Evolutionary conservation across 345 rosid species (phyloP).

Genomic region (Chamaenerion angustifolium): DNA sequence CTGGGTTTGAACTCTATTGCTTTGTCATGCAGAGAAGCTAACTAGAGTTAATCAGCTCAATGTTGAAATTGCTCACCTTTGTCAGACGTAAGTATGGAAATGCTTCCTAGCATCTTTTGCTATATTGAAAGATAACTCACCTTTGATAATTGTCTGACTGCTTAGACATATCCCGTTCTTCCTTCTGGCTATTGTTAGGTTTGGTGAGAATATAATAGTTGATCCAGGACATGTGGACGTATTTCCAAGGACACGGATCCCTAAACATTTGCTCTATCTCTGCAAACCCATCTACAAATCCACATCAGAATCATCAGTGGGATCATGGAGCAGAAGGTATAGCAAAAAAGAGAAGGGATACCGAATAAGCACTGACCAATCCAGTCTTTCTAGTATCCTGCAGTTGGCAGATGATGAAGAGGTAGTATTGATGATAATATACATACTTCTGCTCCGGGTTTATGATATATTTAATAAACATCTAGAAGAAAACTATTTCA

Average conservation of each 20-base stretch:
- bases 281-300: conserved; percentile 36
- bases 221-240: conserved; percentile 83
- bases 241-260: conserved; percentile 60
- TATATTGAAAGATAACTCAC: conserved; percentile 2
- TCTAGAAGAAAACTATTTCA: too few species aligned
- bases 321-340: conserved; percentile 22
- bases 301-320: conserved; percentile 19
- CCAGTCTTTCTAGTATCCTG: conserved; percentile 45
- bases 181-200: conserved; percentile 29
- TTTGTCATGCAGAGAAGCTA: conserved; percentile 51
- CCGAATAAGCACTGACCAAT: conserved; percentile 50
- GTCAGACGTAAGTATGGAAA: conserved; percentile 52
- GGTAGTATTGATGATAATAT: conserved; percentile 22
- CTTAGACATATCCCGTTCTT: conserved; percentile 9
- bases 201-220: conserved; percentile 50
- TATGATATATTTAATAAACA: too few species aligned
- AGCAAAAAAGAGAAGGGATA: conserved; percentile 43
- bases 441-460: too few species aligned
- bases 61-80: conserved; percentile 41
- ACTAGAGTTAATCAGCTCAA: conserved; percentile 65
- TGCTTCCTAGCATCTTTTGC: not conserved
- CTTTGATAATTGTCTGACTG: conserved; percentile 4
- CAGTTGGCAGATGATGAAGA: conserved; percentile 76
- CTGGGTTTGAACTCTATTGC: conserved; percentile 5
- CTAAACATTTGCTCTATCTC: conserved; percentile 53